Base-by-base conservation (phyloP, 495 filamentous ascomycete genomes). In the Aspergillus nanangensis region DNA sequence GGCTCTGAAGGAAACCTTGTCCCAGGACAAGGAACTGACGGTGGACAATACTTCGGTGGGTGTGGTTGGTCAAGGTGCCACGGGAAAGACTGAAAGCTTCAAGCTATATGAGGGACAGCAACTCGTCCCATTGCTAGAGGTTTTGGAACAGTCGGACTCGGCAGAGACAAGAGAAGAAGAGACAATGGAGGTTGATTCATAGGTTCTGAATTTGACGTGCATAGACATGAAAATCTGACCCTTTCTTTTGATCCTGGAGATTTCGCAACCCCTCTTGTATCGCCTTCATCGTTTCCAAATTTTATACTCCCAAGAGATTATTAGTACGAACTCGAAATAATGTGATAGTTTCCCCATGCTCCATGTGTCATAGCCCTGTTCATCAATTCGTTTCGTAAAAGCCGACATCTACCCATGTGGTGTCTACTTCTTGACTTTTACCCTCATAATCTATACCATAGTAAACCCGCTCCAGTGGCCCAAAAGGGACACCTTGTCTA, bases 11-110 rank as follows among this genome's bases (percentile, higher is more conserved):
- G 93, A 97, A 78, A 94, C 86, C 44, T 72, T 97, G 61, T 84
- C 85, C 48, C 92, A 96, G 80, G 93, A 96, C 66, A 95, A 95
- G 73, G 91, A 96, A 79, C 72, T 97, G 63, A 96, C 90, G 43
- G 80, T 95, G 31, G 93, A 96, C 55, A 97, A 98, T 69, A 93
- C 90, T 39, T 95, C 88, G 52, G 78, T 97, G 32, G 89, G 86
- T 39, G 82, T 95, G 38, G 83, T 88, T 17, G 91, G 91, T 14
- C 50, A 80, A 41, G 80, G 73, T 4, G 62, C 65, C 44, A 67
- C 60, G 54, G 62, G 61, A 34, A 78, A 72, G 54, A 66, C 82
- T 20, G 86, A 93, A 75, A 82, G 80, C 63, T 98, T 98, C 70
- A 88, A 86, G 77, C 74, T 96, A 48, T 95, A 86, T 63, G 93